Evolutionary conservation across 164 flowering plant genomes (phyloP), one percentile per base, ranked within the genome.

Genomic region (Liriodendron chinense): DNA sequence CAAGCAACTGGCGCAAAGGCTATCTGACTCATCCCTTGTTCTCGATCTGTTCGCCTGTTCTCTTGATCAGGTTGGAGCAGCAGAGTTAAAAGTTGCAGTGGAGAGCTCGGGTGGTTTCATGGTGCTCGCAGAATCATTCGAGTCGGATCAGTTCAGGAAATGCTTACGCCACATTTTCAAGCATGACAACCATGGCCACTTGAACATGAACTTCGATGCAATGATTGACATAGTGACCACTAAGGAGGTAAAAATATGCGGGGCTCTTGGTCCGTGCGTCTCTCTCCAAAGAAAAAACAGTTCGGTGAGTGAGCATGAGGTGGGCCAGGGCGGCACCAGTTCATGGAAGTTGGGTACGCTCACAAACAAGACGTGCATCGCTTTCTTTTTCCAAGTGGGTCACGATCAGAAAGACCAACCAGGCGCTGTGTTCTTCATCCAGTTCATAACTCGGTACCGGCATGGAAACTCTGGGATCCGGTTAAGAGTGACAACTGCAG

Each of bases 41-140:
- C 94, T 96, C 47, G 98, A 96, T 89, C 75, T 93, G 61, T 94
- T 94, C 82, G 98, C 95, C 65, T 94, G 94, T 78, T 90, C 98
- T 82, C 90, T 96, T 23, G 98, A 94, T 86, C 98, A 96, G 82
- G 93, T 92, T 71, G 98, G 99, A 75, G 91, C 84, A 9, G 89
- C 94, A 13, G 98, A 96, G 84, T 79, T 94, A 14, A 90, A 81
- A 84, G 68, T 12, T 20, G 82, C 96, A 23, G 89, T 93, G 76
- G 99, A 96, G 83, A 85, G 68, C 20, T 93, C 98, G 4, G 94
- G 97, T 72, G 99, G 99, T 50, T 85, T 89, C 82, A 84, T 96
- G 89, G 84, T 92, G 82, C 81, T 92, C 9, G 92, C 88, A 6
- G 97, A 94, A 69, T 86, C 92, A 47, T 96, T 94, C 69, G 90